Evolutionary conservation across 163 green algal species (phyloP).

Genomic region (Chlorella variabilis): DNA sequence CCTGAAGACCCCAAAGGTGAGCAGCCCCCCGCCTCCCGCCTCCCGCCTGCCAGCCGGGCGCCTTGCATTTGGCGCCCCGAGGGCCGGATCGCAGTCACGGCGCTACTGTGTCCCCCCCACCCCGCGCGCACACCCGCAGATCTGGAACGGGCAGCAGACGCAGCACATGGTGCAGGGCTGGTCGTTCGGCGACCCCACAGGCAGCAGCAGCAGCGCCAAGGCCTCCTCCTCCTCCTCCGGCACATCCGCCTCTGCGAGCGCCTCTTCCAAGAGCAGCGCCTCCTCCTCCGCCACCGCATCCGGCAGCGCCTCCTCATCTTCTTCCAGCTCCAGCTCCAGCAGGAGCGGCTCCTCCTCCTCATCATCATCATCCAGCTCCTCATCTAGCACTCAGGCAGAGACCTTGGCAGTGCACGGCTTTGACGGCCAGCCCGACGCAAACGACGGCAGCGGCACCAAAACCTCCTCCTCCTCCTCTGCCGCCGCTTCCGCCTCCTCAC

Average conservation of each 20-base stretch:
- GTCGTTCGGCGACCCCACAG: conserved; percentile 24
- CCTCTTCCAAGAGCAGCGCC: neutral
- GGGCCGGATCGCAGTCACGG: too few relatives aligned
- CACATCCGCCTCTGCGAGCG: neutral
- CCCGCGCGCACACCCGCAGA: too few relatives aligned
- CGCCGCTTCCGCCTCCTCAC: neutral
- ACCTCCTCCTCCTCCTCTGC: neutral
- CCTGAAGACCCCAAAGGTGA: neutral
- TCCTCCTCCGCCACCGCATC: neutral
- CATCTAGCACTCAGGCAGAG: too few relatives aligned
- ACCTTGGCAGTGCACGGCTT: neutral
- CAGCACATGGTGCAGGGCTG: conserved; percentile 26
- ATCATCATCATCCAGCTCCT: neutral
- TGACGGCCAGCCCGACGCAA: neutral
- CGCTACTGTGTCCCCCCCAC: too few relatives aligned
- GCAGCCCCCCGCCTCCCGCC: too few relatives aligned
- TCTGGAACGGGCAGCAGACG: conserved; percentile 17
- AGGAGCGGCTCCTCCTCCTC: neutral
- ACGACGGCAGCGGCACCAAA: neutral
- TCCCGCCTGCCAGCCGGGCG: too few relatives aligned
- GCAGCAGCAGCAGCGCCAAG: neutral
- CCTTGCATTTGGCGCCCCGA: too few relatives aligned
- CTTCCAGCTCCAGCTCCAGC: neutral
- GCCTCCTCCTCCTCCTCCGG: neutral
- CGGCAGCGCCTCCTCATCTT: neutral